Conservation (phyloP, 352 stramenopile species). For the Phytophthora colocasiae region DNA sequence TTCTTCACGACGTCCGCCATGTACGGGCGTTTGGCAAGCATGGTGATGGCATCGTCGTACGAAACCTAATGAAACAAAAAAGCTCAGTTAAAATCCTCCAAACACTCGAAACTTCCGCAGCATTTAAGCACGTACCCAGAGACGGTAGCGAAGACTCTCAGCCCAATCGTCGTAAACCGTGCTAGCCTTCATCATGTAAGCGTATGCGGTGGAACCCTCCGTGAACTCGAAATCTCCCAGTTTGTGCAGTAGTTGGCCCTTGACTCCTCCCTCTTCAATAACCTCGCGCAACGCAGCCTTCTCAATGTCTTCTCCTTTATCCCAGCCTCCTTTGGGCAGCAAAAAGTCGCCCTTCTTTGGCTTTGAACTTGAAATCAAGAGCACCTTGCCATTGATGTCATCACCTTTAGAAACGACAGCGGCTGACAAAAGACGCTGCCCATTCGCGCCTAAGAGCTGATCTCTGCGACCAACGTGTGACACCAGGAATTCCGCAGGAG, state of each 20-base stretch:
- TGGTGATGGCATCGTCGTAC: conserved; percentile 10
- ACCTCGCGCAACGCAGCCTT: conserved; percentile 13
- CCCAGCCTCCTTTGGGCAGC: conserved; percentile 30
- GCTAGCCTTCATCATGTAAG: conserved; percentile 12
- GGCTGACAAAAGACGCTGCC: not conserved
- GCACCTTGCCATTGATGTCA: conserved; percentile 2
- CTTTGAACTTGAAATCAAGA: conserved; percentile 29
- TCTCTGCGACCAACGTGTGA: not conserved
- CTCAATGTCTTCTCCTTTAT: conserved; percentile 8
- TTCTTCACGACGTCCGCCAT: conserved; percentile 14
- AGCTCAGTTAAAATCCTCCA: not conserved
- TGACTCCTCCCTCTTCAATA: conserved; percentile 31
- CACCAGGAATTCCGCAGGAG: not conserved
- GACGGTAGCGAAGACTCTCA: conserved; percentile 25
- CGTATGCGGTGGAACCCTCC: not conserved
- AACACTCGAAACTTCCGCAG: too few relatives aligned
- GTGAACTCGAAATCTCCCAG: conserved; percentile 2
- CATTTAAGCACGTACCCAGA: conserved; percentile 17
- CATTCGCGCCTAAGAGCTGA: not conserved
- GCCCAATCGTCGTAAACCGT: conserved; percentile 23
- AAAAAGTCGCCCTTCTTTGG: conserved; percentile 18
- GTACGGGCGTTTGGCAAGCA: conserved; percentile 3
- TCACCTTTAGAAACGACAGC: not conserved
- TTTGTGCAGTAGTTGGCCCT: not conserved
- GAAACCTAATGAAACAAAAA: conserved; percentile 11